These are phyloP conservation scores for Zygosaccharomyces kombuchaensis DNA, from an alignment of 805 yeast species.

Conservation along the genomic window DNA sequence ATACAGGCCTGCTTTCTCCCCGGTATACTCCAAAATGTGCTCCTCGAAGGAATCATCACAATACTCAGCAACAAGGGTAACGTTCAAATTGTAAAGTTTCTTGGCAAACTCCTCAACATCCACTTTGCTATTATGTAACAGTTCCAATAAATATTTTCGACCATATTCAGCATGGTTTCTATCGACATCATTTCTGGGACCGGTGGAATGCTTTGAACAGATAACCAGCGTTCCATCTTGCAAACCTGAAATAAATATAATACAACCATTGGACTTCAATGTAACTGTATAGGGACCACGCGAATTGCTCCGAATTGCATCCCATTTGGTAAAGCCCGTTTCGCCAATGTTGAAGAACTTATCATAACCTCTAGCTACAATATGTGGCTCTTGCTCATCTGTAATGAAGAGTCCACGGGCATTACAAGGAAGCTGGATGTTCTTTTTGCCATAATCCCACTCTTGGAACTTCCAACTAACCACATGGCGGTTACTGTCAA, in stretches of 20 bases:
- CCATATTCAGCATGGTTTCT: constrained; percentile 78
- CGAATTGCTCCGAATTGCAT: constrained; percentile 43
- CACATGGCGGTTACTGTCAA: constrained; percentile 26
- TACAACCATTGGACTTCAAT: constrained; percentile 90
- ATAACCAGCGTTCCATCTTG: constrained; percentile 74
- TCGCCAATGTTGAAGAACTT: constrained; percentile 88
- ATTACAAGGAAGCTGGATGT: constrained; percentile 55
- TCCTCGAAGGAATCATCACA: constrained; percentile 95
- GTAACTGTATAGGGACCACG: constrained; percentile 78
- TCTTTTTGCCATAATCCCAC: constrained; percentile 70
- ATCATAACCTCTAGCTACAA: constrained; percentile 85
- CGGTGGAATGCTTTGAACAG: constrained; percentile 89
- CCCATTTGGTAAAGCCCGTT: constrained; percentile 47
- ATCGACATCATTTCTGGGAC: constrained; percentile 48
- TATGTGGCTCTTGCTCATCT: constrained; percentile 36
- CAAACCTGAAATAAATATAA: constrained; percentile 74
- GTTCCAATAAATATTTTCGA: constrained; percentile 49
- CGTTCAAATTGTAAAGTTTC: constrained; percentile 44
- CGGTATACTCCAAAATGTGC: constrained; percentile 74
- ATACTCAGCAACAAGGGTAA: constrained; percentile 87
- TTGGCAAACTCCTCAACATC: constrained; percentile 51
- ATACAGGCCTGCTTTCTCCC: constrained; percentile 72
- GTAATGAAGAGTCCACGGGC: constrained; percentile 81
- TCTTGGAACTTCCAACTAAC: constrained; percentile 81
- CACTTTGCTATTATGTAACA: constrained; percentile 42